Base-by-base conservation (phyloP, 2,329 filamentous ascomycete genomes). In the Fusarium torreyae region DNA sequence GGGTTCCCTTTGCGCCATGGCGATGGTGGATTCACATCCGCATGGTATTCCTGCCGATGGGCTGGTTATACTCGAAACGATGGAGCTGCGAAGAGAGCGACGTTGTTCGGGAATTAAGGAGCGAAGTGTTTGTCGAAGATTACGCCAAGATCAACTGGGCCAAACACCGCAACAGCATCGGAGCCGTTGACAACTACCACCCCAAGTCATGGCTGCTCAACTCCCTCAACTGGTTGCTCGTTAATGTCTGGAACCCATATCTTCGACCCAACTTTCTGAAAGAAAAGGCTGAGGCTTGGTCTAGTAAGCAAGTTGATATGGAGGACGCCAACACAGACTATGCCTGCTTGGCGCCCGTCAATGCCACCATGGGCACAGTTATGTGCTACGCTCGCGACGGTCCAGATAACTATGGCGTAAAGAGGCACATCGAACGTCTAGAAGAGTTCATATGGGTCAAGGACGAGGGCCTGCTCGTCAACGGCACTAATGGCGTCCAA, bases 21-120 rank as follows among this genome's bases (percentile, higher is more conserved):
- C 86, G 94, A 70, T 98, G 95, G 94, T 98, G 94, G 95, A 93
- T 98, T 74, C 96, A 99, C 75, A 98, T 98, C 80, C 93, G 96
- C n/a, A 90, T 92, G 80, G 94, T 99, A n/a, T 97, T 95, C 75
- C 79, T 97, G 49, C 92, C 94, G 7, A 98, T 98, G 94, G 90
- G 92, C 1, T 98, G 92, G 76, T 80, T 98, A 42, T 97, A 92
- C 83, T 97, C 94, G 0, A 94, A 92, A 82, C 86, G 86, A 68
- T 98, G 93, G 89, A 87, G 86, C 28, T 92, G 91, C 69, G 92
- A 93, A 17, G 86, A 92, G 71, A 95, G 92, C 40, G 88, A 91
- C 6, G 78, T 97, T 3, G 92, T 92, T 52, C 87, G 87, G 22
- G 87, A 89, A 57, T 80, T 99, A 40, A 89, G 91, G 22, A 83